A percentile compares a stretch with the other conserved stretches of the same genome.
These are phyloP conservation scores for Cornus kousa DNA, from an alignment of 148 eudicot genomes.

Conservation along the genomic window DNA sequence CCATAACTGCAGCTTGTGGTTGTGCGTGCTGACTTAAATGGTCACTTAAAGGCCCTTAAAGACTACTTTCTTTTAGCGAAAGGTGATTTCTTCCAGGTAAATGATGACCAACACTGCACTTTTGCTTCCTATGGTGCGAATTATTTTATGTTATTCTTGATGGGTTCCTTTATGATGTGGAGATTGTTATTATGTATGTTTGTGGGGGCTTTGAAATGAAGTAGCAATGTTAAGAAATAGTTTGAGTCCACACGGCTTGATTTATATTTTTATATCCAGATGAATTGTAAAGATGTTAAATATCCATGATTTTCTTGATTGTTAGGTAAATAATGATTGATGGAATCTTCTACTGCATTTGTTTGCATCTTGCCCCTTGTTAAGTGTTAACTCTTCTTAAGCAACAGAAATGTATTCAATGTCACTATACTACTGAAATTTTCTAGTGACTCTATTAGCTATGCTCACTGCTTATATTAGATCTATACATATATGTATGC, in stretches of 20 bases:
- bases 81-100: constrained; percentile 98
- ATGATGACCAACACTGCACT: constrained; percentile 6
- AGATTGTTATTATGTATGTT: too few relatives aligned
- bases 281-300: not conserved
- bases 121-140: not conserved
- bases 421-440: not conserved
- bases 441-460: not conserved
- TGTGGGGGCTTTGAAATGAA: not conserved
- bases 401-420: not conserved
- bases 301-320: not conserved
- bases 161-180: not conserved
- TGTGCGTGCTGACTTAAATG: constrained; percentile 93
- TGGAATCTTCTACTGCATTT: constrained; percentile 2
- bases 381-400: not conserved
- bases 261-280: not conserved
- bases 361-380: not conserved
- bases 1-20: constrained; percentile 80
- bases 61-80: constrained; percentile 95
- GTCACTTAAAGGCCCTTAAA: constrained; percentile 93
- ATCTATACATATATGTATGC: too few relatives aligned
- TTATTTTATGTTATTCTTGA: not conserved
- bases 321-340: not conserved
- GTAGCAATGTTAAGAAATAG: not conserved
- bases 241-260: not conserved
- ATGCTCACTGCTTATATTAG: not conserved